Evolutionary conservation across 2,329 filamentous ascomycete genomes (phyloP), one percentile per base, ranked within the genome.

Genomic region (Simplicillium aogashimaense): DNA sequence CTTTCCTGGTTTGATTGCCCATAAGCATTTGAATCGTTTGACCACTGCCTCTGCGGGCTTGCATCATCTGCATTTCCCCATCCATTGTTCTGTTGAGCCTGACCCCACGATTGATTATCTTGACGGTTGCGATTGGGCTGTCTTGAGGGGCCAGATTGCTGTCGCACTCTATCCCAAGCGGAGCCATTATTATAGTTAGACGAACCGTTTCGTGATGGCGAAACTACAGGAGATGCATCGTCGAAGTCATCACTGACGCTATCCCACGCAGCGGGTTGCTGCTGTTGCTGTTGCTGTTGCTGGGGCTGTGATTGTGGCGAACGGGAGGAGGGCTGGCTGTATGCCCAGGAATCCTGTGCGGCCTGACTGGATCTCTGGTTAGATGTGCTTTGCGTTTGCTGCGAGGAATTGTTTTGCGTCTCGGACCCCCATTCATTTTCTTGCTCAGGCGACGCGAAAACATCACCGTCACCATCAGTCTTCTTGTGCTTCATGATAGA

Each of bases 161-260:
- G 58, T 30, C 68, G 61, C 29, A 72, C 41, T 20, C 65, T 62
- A 20, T 69, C 67, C 68, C 68, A 72, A 3, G 66, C 45, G 4
- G 65, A 69, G 20, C 57, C 54, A 39, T 30, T 38, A 39, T 14
- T 35, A 29, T 8, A 13, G 39, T 46, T 44, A 7, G 42, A 17
- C 14, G 44, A 29, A 29, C 54, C 50, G 15, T 48, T 46, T 33
- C 48, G 53, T 11, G 53, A 42, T 7, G 61, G 50, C 13, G 56
- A 35, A 7, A 67, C 54, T 10, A 67, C 47, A 17, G 69, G 68
- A 2, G 69, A 71, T 30, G 63, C 65, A 41, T 70, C 65, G 30
- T 69, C 66, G 5, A 59, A 53, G 15, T 54, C 50, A 17, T 51
- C 43, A 35, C 55, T 42, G 31, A 44, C 40, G 35, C 45, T 50